Percentiles rank a stretch among this genome's conserved stretches.
These are phyloP conservation scores for Apiospora rasikravindrae DNA, from an alignment of 2,329 filamentous ascomycete species.

Conservation along the genomic window DNA sequence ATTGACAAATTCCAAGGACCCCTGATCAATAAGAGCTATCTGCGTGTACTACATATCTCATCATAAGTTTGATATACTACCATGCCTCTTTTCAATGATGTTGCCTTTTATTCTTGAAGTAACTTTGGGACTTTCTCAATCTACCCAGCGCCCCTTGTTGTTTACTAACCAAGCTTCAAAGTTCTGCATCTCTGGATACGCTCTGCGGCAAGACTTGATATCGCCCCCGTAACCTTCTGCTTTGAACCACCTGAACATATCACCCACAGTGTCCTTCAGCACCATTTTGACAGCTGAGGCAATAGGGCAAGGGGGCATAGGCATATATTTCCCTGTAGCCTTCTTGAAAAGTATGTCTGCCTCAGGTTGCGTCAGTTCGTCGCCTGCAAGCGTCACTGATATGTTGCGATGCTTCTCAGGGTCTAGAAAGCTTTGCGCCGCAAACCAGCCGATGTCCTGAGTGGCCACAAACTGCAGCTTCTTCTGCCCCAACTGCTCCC, in stretches of 20 bases:
- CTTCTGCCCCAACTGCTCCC: conserved; percentile 36
- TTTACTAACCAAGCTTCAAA: conserved; percentile 32
- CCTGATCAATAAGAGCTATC: background rate
- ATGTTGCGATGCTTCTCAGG: conserved; percentile 38
- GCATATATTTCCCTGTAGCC: conserved; percentile 36
- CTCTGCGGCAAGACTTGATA: conserved; percentile 34
- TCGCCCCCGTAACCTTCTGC: conserved; percentile 43
- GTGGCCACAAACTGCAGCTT: conserved; percentile 45
- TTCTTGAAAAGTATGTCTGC: conserved; percentile 39
- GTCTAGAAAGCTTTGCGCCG: conserved; percentile 41
- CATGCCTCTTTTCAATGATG: background rate
- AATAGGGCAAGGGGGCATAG: conserved; percentile 34
- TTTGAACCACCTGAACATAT: conserved; percentile 46
- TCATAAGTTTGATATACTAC: background rate
- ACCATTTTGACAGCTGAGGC: conserved; percentile 37
- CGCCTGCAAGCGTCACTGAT: conserved; percentile 46
- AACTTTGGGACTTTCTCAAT: background rate
- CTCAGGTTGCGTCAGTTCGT: conserved; percentile 44
- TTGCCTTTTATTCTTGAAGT: background rate
- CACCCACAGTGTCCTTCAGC: conserved; percentile 39
- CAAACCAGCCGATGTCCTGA: conserved; percentile 47
- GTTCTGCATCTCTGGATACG: conserved; percentile 35
- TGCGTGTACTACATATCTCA: background rate
- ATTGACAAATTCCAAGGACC: background rate
- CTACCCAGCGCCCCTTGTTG: background rate